Evolutionary conservation across 2,329 filamentous ascomycete species (phyloP), one percentile per base, ranked within the genome.

Genomic region (Phyllachora maydis): DNA sequence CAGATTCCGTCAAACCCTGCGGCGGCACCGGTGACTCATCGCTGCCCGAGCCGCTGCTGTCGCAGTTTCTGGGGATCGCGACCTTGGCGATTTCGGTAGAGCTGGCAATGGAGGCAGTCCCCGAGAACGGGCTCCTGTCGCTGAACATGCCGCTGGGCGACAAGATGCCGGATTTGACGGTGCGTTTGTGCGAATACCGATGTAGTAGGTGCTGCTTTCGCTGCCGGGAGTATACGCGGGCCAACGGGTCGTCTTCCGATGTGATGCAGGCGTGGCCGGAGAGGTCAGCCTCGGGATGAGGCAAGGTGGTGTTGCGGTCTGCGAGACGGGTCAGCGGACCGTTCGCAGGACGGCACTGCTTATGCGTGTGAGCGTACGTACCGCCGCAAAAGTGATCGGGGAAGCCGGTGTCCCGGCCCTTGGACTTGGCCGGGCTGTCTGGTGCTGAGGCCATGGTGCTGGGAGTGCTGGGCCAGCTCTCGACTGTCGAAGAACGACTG

Each of bases 251-350:
- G 30, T 69, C 62, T 25, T 59, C 54, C 25, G 59, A 53, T 18
- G 54, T 55, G 28, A 73, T 63, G 35, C 48, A 56, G 21, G 65
- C 66, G 30, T 63, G 53, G 23, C 56, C 55, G 9, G 55, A 59
- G 5, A 62, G 50, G 33, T 68, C 55, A 28, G 67, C 67, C 11
- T 68, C 64, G 12, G 67, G 67, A 29, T 72, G 65, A 11, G 60
- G 62, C 10, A 65, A 48, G 3, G 65, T 67, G 9, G 67, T 73
- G 34, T 68, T 72, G 30, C 56, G 51, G 21, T 42, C n/a, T n/a
- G n/a, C n/a, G n/a, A n/a, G n/a, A n/a, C n/a, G n/a, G n/a, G n/a
- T n/a, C n/a, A n/a, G n/a, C n/a, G n/a, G n/a, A n/a, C n/a, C n/a
- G n/a, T n/a, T n/a, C n/a, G n/a, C n/a, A n/a, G n/a, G n/a, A n/a